Percentiles rank a stretch among this genome's conserved stretches.
phyloP scores from a whole-genome alignment of 2,329 filamentous ascomycete genomes.

The Bipolaris oryzae region DNA sequence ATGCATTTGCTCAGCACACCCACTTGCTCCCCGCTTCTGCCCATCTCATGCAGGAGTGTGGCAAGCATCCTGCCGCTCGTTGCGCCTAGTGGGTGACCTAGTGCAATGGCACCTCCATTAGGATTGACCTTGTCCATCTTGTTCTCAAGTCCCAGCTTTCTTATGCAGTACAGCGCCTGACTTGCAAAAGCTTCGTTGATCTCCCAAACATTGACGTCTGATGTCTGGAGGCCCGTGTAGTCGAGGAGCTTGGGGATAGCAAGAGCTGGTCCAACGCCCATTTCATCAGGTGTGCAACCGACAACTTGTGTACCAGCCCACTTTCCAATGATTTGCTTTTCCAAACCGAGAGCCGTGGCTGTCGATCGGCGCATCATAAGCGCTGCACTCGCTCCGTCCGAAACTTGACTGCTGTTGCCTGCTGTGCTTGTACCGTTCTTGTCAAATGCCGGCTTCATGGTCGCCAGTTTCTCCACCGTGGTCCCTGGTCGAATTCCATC shows the following conservation, averaged over 20 bases:
- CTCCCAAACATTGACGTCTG: constrained; percentile 85
- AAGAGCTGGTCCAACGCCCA: constrained; percentile 87
- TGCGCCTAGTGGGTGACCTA: constrained; percentile 89
- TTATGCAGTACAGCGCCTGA: constrained; percentile 71
- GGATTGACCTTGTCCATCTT: constrained; percentile 81
- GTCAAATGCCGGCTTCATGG: constrained; percentile 86
- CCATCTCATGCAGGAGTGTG: constrained; percentile 73
- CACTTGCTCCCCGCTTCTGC: constrained; percentile 70
- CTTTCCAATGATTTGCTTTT: constrained; percentile 74
- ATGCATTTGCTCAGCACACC: constrained; percentile 90
- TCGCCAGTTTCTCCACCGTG: constrained; percentile 71
- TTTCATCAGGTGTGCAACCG: constrained; percentile 86
- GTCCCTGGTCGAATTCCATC: constrained; percentile 79
- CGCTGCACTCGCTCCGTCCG: constrained; percentile 83
- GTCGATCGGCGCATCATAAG: constrained; percentile 85
- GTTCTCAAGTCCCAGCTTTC: constrained; percentile 70
- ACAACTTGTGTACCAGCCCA: constrained; percentile 78
- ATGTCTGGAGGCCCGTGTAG: constrained; percentile 67
- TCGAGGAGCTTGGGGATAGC: constrained; percentile 83
- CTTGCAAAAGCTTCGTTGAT: constrained; percentile 82
- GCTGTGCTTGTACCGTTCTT: constrained; percentile 78
- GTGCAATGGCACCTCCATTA: constrained; percentile 90
- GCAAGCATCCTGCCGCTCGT: constrained; percentile 83
- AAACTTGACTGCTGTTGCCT: constrained; percentile 84
- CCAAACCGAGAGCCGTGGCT: constrained; percentile 73